Conservation (phyloP, 106 monocot genomes). For the Dendrobium chrysotoxum region DNA sequence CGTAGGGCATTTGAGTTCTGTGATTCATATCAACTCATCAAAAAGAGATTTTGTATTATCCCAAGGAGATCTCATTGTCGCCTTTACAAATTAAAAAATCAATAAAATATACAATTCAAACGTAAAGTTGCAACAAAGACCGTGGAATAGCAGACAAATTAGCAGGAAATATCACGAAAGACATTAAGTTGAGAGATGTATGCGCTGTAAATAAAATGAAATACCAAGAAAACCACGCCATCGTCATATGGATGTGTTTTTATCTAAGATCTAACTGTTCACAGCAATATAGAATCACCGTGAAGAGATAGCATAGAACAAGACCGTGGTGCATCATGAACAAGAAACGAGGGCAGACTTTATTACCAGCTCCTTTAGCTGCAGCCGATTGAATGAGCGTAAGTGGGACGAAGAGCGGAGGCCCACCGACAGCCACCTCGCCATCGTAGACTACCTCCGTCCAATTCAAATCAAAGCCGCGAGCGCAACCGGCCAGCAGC, state of each 20-base stretch:
- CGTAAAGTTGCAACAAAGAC: neutral
- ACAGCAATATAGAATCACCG: neutral
- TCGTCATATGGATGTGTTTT: neutral
- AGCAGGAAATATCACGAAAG: neutral
- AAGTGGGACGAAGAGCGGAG: constrained; percentile 42
- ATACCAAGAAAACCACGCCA: neutral
- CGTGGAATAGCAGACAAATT: neutral
- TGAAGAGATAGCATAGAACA: neutral
- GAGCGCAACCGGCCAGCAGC: constrained; percentile 16
- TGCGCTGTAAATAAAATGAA: neutral
- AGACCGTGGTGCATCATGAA: neutral
- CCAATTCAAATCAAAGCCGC: constrained; percentile 9
- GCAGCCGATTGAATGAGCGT: constrained; percentile 67
- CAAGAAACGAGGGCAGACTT: neutral
- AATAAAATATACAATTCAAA: neutral
- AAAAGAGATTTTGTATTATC: neutral
- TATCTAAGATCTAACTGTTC: neutral
- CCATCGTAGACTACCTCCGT: neutral
- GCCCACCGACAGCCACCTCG: neutral
- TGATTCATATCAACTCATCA: neutral
- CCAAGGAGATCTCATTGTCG: neutral
- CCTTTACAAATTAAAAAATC: neutral
- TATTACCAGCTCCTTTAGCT: constrained; percentile 69
- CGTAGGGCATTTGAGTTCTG: neutral
- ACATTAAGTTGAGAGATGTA: neutral